Evolutionary conservation across 257 asterid species (phyloP).

Genomic region (Rehmannia glutinosa): DNA sequence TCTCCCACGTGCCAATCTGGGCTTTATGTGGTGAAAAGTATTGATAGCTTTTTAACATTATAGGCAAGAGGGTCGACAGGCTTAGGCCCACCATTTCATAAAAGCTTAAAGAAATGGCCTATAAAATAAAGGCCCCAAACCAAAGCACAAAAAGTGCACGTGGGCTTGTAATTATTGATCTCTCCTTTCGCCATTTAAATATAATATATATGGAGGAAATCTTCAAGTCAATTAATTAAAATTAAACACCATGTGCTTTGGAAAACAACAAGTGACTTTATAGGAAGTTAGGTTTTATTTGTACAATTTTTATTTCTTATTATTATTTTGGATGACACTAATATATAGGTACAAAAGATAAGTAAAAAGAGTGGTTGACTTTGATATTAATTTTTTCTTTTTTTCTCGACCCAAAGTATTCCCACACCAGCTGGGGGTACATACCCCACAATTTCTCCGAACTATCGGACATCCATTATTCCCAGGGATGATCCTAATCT

Average conservation of each 20-base stretch:
- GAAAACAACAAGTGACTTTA: not conserved
- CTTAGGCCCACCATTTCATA: slow-evolving; percentile 32
- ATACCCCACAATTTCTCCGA: too few relatives aligned
- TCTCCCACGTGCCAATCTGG: slow-evolving; percentile 42
- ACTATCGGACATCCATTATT: too few relatives aligned
- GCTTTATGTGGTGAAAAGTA: slow-evolving; percentile 26
- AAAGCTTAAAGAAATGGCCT: slow-evolving; percentile 16
- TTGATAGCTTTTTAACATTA: slow-evolving; percentile 21
- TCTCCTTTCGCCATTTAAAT: not conserved
- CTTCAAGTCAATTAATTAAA: not conserved
- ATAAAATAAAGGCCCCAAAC: not conserved
- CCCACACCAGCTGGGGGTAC: too few relatives aligned
- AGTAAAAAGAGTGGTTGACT: too few relatives aligned
- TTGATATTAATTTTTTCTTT: too few relatives aligned
- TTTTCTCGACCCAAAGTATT: too few relatives aligned
- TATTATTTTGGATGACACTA: too few relatives aligned
- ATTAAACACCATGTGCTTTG: not conserved
- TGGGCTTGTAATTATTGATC: slow-evolving; percentile 23
- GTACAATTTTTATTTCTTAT: too few relatives aligned
- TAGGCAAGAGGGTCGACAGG: slow-evolving; percentile 35
- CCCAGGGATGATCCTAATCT: too few relatives aligned
- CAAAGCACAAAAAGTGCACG: slow-evolving; percentile 26
- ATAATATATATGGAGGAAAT: too few relatives aligned
- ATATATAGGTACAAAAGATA: too few relatives aligned
- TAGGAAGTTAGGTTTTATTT: too few relatives aligned